A percentile compares a stretch with the other conserved stretches of the same genome.
Conservation (phyloP, 495 filamentous ascomycete species). For the Aspergillus heteromorphus region DNA sequence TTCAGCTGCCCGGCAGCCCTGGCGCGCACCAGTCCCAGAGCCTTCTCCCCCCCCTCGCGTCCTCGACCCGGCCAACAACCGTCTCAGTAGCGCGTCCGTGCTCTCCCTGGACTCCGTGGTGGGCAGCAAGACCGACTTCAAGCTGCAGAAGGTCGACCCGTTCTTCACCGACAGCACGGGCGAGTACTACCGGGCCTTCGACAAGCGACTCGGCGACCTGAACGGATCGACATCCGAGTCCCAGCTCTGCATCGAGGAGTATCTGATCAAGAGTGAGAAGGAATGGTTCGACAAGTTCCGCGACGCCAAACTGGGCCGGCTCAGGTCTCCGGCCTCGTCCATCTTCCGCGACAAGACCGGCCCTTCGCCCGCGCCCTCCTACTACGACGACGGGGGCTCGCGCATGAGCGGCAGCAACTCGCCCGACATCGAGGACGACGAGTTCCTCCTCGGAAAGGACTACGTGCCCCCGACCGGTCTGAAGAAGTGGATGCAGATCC, state of each 20-base stretch:
- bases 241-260: conserved; percentile 64
- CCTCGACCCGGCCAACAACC: conserved; percentile 23
- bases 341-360: conserved; percentile 30
- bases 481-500: conserved; percentile 46
- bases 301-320: conserved; percentile 48
- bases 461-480: conserved; percentile 64
- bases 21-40: conserved; percentile 28
- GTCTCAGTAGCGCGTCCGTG: conserved; percentile 38
- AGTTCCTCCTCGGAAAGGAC: conserved; percentile 59
- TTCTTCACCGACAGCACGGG: conserved; percentile 65
- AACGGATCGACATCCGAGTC: conserved; percentile 51
- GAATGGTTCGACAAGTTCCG: conserved; percentile 61
- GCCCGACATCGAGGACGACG: conserved; percentile 28
- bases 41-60: conserved; percentile 19
- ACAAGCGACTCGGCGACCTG: conserved; percentile 52
- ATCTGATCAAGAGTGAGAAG: conserved; percentile 61
- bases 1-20: conserved; percentile 23
- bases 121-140: conserved; percentile 57
- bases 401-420: conserved; percentile 22
- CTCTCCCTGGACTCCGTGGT: conserved; percentile 50
- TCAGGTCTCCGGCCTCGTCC: conserved; percentile 38
- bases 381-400: conserved; percentile 29
- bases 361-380: conserved; percentile 27
- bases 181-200: conserved; percentile 54
- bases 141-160: conserved; percentile 65